These are phyloP conservation scores for Hypoxylon lienhwacheense DNA, from an alignment of 495 filamentous ascomycete genomes.

Conservation along the genomic window DNA sequence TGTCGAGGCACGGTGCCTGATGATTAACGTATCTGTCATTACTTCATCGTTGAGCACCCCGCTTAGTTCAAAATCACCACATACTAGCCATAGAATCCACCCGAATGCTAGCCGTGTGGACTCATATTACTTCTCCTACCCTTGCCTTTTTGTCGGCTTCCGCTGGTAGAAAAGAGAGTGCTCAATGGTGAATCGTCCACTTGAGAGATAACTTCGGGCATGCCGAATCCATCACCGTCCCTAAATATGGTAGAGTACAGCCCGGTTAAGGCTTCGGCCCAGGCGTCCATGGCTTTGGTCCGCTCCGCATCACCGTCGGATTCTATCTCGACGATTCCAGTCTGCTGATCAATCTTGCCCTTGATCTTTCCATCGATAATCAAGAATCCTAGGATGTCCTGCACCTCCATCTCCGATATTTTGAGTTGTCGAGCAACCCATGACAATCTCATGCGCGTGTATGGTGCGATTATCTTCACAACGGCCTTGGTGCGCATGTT, in stretches of 20 bases:
- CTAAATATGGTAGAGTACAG: conserved; percentile 68
- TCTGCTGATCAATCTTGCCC: conserved; percentile 86
- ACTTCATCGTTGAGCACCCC: no score
- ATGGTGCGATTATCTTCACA: conserved; percentile 89
- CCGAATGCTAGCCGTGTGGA: neutral
- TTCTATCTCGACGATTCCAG: conserved; percentile 78
- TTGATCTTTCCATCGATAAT: conserved; percentile 86
- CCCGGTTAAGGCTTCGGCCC: conserved; percentile 66
- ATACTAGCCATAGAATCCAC: neutral
- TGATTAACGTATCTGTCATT: no score
- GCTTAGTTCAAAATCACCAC: no score
- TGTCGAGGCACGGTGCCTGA: no score
- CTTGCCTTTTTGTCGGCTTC: conserved; percentile 3
- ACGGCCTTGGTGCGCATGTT: conserved; percentile 98
- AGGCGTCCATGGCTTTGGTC: conserved; percentile 69
- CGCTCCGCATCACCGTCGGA: conserved; percentile 74
- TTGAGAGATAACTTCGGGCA: conserved; percentile 13
- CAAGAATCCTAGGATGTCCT: conserved; percentile 89
- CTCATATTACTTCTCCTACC: conserved; percentile 4
- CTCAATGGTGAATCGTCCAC: conserved; percentile 7
- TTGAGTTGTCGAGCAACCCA: conserved; percentile 86
- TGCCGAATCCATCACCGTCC: conserved; percentile 69
- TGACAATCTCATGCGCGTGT: conserved; percentile 82
- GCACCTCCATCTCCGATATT: conserved; percentile 80
- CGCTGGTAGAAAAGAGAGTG: conserved; percentile 3